phyloP scores from a whole-genome alignment of 1,284 basidiomycete genomes.

The Leccinum fuscescens region DNA sequence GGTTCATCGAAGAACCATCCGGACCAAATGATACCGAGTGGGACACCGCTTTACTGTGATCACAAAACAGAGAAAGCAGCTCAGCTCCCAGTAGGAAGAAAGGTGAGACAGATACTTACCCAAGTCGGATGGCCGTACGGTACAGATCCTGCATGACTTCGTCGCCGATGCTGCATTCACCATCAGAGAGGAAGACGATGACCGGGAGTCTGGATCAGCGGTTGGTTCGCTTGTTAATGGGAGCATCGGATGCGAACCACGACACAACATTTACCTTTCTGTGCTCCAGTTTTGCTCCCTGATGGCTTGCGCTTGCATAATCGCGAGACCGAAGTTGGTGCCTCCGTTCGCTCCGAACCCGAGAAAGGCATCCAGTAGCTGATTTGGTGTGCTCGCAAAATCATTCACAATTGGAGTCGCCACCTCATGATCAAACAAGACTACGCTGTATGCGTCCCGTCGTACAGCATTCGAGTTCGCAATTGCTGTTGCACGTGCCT shows the following conservation, averaged over 20 bases:
- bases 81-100: neutral
- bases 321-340: constrained; percentile 49
- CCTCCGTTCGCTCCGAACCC: constrained; percentile 35
- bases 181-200: constrained; percentile 66
- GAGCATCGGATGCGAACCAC: neutral
- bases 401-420: constrained; percentile 43
- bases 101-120: constrained; percentile 34
- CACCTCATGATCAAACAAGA: constrained; percentile 45
- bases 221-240: neutral
- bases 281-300: constrained; percentile 55
- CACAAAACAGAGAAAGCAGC: neutral
- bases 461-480: constrained; percentile 33
- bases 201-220: constrained; percentile 45
- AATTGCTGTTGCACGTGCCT: constrained; percentile 44
- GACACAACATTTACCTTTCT: constrained; percentile 42
- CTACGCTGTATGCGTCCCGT: constrained; percentile 57
- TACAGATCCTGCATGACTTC: constrained; percentile 45
- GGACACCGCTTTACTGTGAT: constrained; percentile 46
- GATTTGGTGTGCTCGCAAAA: constrained; percentile 47
- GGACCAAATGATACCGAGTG: constrained; percentile 44
- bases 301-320: constrained; percentile 36
- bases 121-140: constrained; percentile 44
- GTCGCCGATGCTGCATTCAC: constrained; percentile 46
- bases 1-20: constrained; percentile 28
- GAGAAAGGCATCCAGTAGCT: constrained; percentile 44